Evolutionary conservation across 2,329 filamentous ascomycete species (phyloP).

Genomic region (Westerdykella aurantiaca): DNA sequence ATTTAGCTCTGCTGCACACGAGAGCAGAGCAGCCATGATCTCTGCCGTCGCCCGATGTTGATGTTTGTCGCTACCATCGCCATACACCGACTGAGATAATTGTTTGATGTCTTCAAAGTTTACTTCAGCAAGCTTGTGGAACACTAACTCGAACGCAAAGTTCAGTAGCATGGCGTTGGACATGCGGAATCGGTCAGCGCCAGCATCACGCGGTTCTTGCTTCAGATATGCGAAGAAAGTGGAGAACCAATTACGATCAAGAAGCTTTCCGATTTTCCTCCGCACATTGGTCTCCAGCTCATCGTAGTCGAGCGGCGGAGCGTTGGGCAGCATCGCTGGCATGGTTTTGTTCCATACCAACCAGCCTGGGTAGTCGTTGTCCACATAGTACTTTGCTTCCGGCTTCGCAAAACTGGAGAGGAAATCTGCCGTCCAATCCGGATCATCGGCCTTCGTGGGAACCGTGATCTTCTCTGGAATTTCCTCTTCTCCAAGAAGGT

Average conservation of each 20-base stretch:
- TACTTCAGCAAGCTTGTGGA: slow-evolving; percentile 68
- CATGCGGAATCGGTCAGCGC: slow-evolving; percentile 82
- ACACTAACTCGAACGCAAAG: slow-evolving; percentile 84
- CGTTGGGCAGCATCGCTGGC: slow-evolving; percentile 68
- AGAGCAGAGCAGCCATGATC: slow-evolving; percentile 80
- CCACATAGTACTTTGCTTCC: slow-evolving; percentile 80
- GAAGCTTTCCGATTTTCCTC: slow-evolving; percentile 69
- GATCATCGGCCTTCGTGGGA: slow-evolving; percentile 62
- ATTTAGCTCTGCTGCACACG: slow-evolving; percentile 72
- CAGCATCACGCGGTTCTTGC: slow-evolving; percentile 82
- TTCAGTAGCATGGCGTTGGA: slow-evolving; percentile 80
- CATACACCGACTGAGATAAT: slow-evolving; percentile 70
- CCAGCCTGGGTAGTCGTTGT: slow-evolving; percentile 91
- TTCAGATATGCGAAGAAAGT: slow-evolving; percentile 91
- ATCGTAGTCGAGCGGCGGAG: slow-evolving; percentile 70
- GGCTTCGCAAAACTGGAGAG: slow-evolving; percentile 71
- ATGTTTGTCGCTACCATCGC: slow-evolving; percentile 93
- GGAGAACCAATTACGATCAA: slow-evolving; percentile 80
- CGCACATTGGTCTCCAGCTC: slow-evolving; percentile 69
- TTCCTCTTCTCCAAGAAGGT: slow-evolving; percentile 71
- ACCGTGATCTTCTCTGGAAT: slow-evolving; percentile 72
- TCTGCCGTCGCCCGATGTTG: slow-evolving; percentile 94
- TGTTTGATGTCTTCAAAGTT: slow-evolving; percentile 86
- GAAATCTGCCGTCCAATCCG: slow-evolving; percentile 72
- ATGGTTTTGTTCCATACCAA: slow-evolving; percentile 89